Evolutionary conservation across 2,329 filamentous ascomycete species (phyloP).

Genomic region (Hypoxylon sp.): DNA sequence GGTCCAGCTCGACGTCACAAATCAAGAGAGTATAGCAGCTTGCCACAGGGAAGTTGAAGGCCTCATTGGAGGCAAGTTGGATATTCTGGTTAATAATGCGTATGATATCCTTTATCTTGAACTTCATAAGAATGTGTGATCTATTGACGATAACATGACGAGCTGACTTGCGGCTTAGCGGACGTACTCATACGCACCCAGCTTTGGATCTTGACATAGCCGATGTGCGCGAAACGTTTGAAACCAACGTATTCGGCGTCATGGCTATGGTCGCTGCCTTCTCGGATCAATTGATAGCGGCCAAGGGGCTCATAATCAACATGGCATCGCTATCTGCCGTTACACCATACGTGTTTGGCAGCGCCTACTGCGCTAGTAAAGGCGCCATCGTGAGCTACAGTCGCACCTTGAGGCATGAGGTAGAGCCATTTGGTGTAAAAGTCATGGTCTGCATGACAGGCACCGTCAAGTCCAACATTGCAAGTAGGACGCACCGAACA

Average conservation of each 20-base stretch:
- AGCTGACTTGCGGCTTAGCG: slow-evolving; percentile 3
- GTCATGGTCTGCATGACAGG: slow-evolving; percentile 69
- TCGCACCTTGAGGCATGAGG: slow-evolving; percentile 65
- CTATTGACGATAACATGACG: not conserved
- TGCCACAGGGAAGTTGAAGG: slow-evolving; percentile 62
- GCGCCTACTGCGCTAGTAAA: slow-evolving; percentile 66
- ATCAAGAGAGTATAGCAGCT: slow-evolving; percentile 61
- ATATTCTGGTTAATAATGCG: slow-evolving; percentile 72
- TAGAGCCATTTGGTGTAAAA: slow-evolving; percentile 65
- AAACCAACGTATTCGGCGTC: slow-evolving; percentile 69
- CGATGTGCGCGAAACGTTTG: slow-evolving; percentile 66
- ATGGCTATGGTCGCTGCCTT: slow-evolving; percentile 68
- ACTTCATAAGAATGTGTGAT: not conserved
- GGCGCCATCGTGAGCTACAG: slow-evolving; percentile 66
- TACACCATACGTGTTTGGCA: slow-evolving; percentile 65
- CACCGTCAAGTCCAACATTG: slow-evolving; percentile 64
- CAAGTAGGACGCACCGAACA: slow-evolving; percentile 7
- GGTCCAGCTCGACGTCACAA: slow-evolving; percentile 67
- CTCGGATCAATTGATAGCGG: slow-evolving; percentile 61
- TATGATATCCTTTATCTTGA: slow-evolving; percentile 41
- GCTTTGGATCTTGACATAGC: slow-evolving; percentile 65
- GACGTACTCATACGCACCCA: slow-evolving; percentile 47
- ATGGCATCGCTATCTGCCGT: slow-evolving; percentile 64
- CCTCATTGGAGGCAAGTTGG: slow-evolving; percentile 65
- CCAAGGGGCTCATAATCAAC: slow-evolving; percentile 66